Base-by-base conservation (phyloP, 2,329 filamentous ascomycete genomes). In the Colletotrichum musicola region DNA sequence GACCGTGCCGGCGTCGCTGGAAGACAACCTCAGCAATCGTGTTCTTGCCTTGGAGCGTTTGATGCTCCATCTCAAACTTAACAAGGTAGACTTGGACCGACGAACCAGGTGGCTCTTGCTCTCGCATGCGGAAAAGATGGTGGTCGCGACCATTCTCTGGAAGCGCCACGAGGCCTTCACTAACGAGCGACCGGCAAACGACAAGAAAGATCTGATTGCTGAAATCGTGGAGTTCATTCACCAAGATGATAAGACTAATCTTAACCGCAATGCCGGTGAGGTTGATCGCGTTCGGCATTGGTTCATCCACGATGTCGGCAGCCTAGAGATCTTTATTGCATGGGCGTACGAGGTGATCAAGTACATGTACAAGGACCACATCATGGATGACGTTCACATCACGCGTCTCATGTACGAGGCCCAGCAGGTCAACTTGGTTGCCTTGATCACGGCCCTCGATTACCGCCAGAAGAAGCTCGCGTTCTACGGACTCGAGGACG, bases 101-200 rank as follows among this genome's bases (percentile, higher is more conserved):
- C 82, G 82, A 25, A 90, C 90, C 1, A 90, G 90, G 73, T 98
- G 95, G 94, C 86, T 87, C 71, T 81, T 99, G 38, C 83, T 99
- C n/a, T 93, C 90, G 85, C 90, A 95, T 75, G 95, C 95, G 0
- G 96, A 99, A 78, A 97, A 95, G 79, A 87, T 98, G 81, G 89
- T 92, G 50, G 93, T 94, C 42, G 93, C 94, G 18, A 86, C 88
- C 69, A 85, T 89, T 53, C 85, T 98, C 44, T 98, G 95, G 94
- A 90, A 90, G 70, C 85, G 89, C 61, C 94, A 97, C 75, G 93
- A 97, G 75, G 82, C 84, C 7, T 91, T 91, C 59, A 85, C 90
- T 7, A 84, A 87, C 59, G 84, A 84, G 58, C 87, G 88, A 10
- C 83, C 88, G 14, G 83, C 85, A 18, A 87, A 88, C 44, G 85